Percentiles rank a stretch among this genome's conserved stretches.
Conservation (phyloP, 108 stramenopile genomes). For the Cylindrotheca closterium region DNA sequence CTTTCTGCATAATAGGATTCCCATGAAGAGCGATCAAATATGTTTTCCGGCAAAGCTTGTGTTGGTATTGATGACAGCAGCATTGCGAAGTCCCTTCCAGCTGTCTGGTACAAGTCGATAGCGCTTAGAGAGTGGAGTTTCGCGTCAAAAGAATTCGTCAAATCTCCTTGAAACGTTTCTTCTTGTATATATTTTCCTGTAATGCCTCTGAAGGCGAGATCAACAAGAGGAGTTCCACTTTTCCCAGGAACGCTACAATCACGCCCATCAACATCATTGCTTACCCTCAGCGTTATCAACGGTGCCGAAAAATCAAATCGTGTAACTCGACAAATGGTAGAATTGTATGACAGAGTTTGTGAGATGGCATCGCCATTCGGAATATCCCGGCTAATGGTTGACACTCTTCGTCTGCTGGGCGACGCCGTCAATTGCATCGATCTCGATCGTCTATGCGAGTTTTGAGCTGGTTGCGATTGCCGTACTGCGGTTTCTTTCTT, state of each 20-base stretch:
- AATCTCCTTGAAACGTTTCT: constrained; percentile 7
- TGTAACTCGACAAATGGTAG: constrained; percentile 5
- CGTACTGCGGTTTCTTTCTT: not conserved
- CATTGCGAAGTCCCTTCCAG: constrained; percentile 42
- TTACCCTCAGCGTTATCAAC: constrained; percentile 40
- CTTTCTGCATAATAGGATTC: constrained; percentile 11
- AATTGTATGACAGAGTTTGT: too few relatives aligned
- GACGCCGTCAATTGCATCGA: too few relatives aligned
- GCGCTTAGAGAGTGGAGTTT: constrained; percentile 50
- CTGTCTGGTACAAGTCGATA: constrained; percentile 49
- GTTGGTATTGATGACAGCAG: constrained; percentile 57
- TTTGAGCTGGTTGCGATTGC: too few relatives aligned
- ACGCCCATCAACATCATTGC: constrained; percentile 50
- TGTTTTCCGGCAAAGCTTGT: not conserved
- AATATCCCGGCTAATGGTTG: too few relatives aligned
- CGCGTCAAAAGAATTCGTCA: constrained; percentile 35
- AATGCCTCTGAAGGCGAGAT: constrained; percentile 56
- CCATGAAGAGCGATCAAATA: not conserved
- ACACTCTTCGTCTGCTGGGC: too few relatives aligned
- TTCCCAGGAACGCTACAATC: not conserved
- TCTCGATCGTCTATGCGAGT: too few relatives aligned
- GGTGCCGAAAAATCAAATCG: constrained; percentile 65
- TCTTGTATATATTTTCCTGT: constrained; percentile 34
- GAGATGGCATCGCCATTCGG: too few relatives aligned
- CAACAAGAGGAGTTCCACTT: constrained; percentile 25